phyloP scores from a whole-genome alignment of 2,329 filamentous ascomycete genomes.

The Nakataea oryzae region DNA sequence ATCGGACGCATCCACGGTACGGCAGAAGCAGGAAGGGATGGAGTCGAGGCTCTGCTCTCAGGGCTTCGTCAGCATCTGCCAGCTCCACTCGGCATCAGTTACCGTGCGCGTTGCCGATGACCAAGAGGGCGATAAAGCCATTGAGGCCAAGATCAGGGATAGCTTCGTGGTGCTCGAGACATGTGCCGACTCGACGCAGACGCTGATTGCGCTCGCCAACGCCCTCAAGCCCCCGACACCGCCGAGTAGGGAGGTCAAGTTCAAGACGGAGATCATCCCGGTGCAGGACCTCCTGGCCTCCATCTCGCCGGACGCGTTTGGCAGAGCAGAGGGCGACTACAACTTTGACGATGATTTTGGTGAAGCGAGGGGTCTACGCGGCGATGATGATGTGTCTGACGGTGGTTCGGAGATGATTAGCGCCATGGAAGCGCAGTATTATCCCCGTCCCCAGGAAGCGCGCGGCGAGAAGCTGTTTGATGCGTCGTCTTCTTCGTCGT shows the following conservation, averaged over 20 bases:
- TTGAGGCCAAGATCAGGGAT: slow-evolving; percentile 76
- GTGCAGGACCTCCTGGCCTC: slow-evolving; percentile 83
- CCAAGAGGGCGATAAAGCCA: slow-evolving; percentile 48
- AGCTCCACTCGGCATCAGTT: slow-evolving; percentile 71
- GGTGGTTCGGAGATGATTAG: not conserved
- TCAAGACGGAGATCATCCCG: slow-evolving; percentile 76
- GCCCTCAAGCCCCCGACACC: slow-evolving; percentile 75
- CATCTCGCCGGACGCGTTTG: slow-evolving; percentile 78
- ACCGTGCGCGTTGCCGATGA: slow-evolving; percentile 49
- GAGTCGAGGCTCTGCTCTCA: slow-evolving; percentile 46
- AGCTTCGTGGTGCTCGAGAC: slow-evolving; percentile 86
- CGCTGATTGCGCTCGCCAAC: slow-evolving; percentile 68
- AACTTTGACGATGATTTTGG: slow-evolving; percentile 55
- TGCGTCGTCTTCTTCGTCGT: slow-evolving; percentile 19
- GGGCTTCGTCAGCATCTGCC: slow-evolving; percentile 80
- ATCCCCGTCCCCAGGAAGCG: slow-evolving; percentile 9
- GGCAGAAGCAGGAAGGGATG: slow-evolving; percentile 29
- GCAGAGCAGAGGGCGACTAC: slow-evolving; percentile 48
- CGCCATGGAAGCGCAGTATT: not conserved
- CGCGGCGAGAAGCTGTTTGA: slow-evolving; percentile 38
- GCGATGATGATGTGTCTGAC: slow-evolving; percentile 10
- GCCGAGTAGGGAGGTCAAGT: slow-evolving; percentile 74
- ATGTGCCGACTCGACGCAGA: slow-evolving; percentile 94
- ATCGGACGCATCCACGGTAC: slow-evolving; percentile 8
- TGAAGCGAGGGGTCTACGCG: slow-evolving; percentile 22